Conservation (phyloP, 2,329 filamentous ascomycete genomes). For the Lasiodiplodia gonubiensis region DNA sequence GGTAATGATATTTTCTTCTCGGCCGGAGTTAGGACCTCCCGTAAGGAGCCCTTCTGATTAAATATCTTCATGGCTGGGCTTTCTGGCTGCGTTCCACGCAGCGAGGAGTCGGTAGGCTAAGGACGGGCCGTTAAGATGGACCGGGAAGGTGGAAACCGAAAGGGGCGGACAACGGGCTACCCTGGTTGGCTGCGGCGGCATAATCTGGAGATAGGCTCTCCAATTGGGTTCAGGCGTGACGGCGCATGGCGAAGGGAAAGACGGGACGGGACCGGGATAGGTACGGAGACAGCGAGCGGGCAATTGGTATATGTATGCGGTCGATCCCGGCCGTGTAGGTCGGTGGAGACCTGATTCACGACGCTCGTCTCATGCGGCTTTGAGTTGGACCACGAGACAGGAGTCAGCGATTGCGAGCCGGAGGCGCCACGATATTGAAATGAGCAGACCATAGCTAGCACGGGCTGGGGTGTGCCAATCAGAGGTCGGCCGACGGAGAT, state of each 20-base stretch:
- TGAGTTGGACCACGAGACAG: slow-evolving; percentile 19
- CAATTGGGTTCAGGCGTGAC: slow-evolving; percentile 21
- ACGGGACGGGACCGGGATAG: slow-evolving; percentile 8
- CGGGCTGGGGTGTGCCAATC: slow-evolving; percentile 19
- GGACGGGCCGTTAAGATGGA: slow-evolving; percentile 6
- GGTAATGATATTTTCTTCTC: slow-evolving; percentile 51
- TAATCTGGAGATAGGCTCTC: slow-evolving; percentile 20
- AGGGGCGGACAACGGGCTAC: background rate
- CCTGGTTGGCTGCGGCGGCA: slow-evolving; percentile 9
- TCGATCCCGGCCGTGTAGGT: background rate
- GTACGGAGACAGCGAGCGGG: background rate
- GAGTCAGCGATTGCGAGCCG: slow-evolving; percentile 21
- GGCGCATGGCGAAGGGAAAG: slow-evolving; percentile 16
- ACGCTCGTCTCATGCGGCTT: background rate
- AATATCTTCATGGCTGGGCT: slow-evolving; percentile 16
- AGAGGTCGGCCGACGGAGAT: background rate
- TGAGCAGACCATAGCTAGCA: slow-evolving; percentile 18
- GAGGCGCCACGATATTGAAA: slow-evolving; percentile 27
- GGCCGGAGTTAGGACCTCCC: slow-evolving; percentile 10
- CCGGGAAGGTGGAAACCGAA: slow-evolving; percentile 3
- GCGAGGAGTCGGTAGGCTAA: background rate
- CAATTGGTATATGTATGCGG: slow-evolving; percentile 25
- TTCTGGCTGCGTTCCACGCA: slow-evolving; percentile 1
- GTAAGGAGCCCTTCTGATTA: slow-evolving; percentile 13
- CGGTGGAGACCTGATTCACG: slow-evolving; percentile 14